Evolutionary conservation across 108 stramenopile genomes (phyloP).

Genomic region (Pinguiococcus pyrenoidosus): DNA sequence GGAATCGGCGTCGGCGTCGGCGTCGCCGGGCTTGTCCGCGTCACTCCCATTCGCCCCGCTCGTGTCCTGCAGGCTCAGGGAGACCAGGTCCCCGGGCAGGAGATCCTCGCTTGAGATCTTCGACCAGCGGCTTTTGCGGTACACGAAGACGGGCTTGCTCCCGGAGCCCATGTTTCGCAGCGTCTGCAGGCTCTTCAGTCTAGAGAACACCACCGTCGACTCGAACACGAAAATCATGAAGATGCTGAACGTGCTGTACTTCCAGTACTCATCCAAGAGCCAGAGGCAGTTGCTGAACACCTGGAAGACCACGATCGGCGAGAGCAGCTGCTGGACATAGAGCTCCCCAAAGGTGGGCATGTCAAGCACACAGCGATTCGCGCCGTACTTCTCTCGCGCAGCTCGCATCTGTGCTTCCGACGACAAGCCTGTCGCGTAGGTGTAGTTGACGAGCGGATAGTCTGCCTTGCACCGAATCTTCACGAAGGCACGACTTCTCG

Average conservation of each 20-base stretch:
- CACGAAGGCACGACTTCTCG: conserved; percentile 38
- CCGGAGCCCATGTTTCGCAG: conserved; percentile 28
- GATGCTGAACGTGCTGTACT: conserved; percentile 72
- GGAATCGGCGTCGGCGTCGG: too few species aligned
- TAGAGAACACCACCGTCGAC: conserved; percentile 62
- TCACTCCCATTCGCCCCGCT: too few species aligned
- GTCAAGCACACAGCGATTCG: conserved; percentile 51
- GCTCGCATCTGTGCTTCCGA: conserved; percentile 42
- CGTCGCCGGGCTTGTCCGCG: too few species aligned
- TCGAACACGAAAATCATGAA: conserved; percentile 85
- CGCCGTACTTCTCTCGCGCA: conserved; percentile 68
- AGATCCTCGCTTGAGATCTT: conserved; percentile 50
- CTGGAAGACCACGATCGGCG: conserved; percentile 84
- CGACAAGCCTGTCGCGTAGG: conserved; percentile 56
- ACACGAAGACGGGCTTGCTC: conserved; percentile 51
- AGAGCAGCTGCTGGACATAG: conserved; percentile 79
- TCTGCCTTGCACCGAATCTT: conserved; percentile 74
- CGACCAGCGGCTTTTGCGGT: conserved; percentile 52
- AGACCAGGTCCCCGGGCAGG: conserved; percentile 84
- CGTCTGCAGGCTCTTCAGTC: conserved; percentile 27
- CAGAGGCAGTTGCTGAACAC: conserved; percentile 62
- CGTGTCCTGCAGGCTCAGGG: conserved; percentile 49
- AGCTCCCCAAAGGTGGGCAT: conserved; percentile 76
- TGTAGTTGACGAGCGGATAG: conserved; percentile 50
- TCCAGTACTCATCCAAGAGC: conserved; percentile 90